Base-by-base conservation (phyloP, 768 basidiomycete genomes). In the Phlegmacium glaucopus region DNA sequence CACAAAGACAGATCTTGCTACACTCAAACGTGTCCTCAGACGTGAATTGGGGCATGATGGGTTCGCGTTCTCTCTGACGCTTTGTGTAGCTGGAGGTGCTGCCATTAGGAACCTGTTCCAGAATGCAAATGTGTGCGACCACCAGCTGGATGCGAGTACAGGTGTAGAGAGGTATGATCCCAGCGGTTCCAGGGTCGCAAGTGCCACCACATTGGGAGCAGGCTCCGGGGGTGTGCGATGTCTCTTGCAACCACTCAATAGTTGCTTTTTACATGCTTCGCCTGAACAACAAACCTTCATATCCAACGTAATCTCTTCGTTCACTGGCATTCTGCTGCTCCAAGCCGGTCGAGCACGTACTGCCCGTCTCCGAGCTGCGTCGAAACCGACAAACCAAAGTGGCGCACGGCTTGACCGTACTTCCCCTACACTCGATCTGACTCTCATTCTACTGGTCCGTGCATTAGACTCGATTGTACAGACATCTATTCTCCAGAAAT, bases 371-470 rank as follows among this genome's bases (percentile, higher is more conserved):
- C 44, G 42, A 17, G 36, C 16, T 12, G 28, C 28, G 4, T 37
- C 44, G 4, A 28, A 13, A 47, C 39, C 9, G 27, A 22, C 7
- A 22, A 44, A 16, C 22, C 39, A 13, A 48, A 35, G 26, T 43
- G 46, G 28, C 27, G 43, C 32, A 22, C 32, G 11, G 32, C 11
- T 34, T n/a, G 46, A 57, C 39, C 60, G 55, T 41, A 53, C 61
- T 10, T 84, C 84, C 1, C 73, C 79, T 5, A 88, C 85, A 0
- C 60, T 90, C 16, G 85, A 88, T 54, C 67, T 90, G 30, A 88
- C 79, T 12, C 64, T 90, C 1, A 65, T 90, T 2, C 63, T 89
- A 22, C 62, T 85, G 41, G 85, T 87, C 25, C 78, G 88, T 37
- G 86, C 88, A 1, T 55, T 85, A 38, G 89, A 90, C 57, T 76